A percentile compares a stretch with the other conserved stretches of the same genome.
These are phyloP conservation scores for Leucaena leucocephala DNA, from an alignment of 306 rosid species.

Conservation along the genomic window DNA sequence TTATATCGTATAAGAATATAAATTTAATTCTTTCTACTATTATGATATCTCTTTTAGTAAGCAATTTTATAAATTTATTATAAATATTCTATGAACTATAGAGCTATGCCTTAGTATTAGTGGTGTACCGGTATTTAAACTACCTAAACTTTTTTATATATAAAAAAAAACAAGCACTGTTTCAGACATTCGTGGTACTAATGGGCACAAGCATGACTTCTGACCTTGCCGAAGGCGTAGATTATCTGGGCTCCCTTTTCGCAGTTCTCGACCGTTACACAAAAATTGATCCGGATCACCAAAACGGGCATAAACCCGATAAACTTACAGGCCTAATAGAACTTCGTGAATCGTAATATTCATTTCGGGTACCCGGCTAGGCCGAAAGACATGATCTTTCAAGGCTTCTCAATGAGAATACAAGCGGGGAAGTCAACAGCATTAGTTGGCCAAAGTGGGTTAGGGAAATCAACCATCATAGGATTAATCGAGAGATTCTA, in stretches of 20 bases:
- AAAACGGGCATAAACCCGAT: constrained; percentile 50
- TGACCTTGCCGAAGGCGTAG: constrained; percentile 75
- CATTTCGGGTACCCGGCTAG: constrained; percentile 81
- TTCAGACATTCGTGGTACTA: constrained; percentile 76
- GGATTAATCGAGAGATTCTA: constrained; percentile 84
- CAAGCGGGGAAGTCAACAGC: constrained; percentile 79
- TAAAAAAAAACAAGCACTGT: too few relatives aligned
- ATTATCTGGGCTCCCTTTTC: constrained; percentile 73
- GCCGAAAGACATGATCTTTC: constrained; percentile 69
- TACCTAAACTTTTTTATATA: too few relatives aligned
- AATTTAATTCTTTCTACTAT: too few relatives aligned
- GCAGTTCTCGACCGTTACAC: constrained; percentile 69
- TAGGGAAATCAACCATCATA: constrained; percentile 84
- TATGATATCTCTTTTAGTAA: too few relatives aligned
- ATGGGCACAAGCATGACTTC: constrained; percentile 82
- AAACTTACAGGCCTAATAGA: constrained; percentile 60
- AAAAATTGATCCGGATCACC: constrained; percentile 67
- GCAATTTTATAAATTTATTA: too few relatives aligned
- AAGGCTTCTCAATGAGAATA: constrained; percentile 70
- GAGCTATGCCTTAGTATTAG: too few relatives aligned
- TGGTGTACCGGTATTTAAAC: too few relatives aligned
- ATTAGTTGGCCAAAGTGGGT: constrained; percentile 84
- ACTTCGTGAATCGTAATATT: constrained; percentile 43
- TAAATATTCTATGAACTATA: too few relatives aligned
- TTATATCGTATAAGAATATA: too few relatives aligned